Conservation (phyloP, 495 filamentous ascomycete species). For the Terfezia boudieri region DNA sequence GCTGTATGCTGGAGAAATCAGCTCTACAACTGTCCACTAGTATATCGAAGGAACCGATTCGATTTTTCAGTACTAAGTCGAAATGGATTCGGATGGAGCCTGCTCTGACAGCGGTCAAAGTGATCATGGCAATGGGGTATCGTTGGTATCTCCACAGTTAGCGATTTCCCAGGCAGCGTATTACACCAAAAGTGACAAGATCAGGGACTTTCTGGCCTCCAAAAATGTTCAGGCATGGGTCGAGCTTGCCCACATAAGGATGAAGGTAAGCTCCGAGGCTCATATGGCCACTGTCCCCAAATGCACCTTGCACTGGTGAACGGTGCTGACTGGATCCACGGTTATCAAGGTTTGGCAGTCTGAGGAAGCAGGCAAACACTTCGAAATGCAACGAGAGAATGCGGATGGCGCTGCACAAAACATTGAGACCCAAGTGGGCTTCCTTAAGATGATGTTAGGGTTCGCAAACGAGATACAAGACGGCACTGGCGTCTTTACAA, state of each 20-base stretch:
- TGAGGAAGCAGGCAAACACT: constrained; percentile 1
- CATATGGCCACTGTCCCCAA: neutral
- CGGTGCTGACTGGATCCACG: neutral
- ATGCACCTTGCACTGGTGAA: neutral
- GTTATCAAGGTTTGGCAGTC: constrained; percentile 4
- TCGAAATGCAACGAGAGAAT: neutral
- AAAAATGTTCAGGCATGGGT: neutral
- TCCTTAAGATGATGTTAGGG: constrained; percentile 3
- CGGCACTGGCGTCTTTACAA: neutral
- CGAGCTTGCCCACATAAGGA: neutral
- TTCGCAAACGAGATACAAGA: constrained; percentile 3
- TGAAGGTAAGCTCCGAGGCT: neutral
- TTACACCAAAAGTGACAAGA: neutral
- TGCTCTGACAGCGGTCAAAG: too few relatives aligned
- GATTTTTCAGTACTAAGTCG: too few relatives aligned
- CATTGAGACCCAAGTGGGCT: neutral
- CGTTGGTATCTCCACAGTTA: neutral
- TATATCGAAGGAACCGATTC: too few relatives aligned
- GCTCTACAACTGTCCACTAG: too few relatives aligned
- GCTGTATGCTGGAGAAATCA: too few relatives aligned
- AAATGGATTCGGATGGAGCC: too few relatives aligned
- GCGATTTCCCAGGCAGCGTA: neutral
- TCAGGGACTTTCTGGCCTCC: neutral
- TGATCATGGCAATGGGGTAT: too few relatives aligned
- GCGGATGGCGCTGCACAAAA: constrained; percentile 1